Base-by-base conservation (phyloP, 805 yeast genomes). In the Sugiyamaella marilandica region DNA sequence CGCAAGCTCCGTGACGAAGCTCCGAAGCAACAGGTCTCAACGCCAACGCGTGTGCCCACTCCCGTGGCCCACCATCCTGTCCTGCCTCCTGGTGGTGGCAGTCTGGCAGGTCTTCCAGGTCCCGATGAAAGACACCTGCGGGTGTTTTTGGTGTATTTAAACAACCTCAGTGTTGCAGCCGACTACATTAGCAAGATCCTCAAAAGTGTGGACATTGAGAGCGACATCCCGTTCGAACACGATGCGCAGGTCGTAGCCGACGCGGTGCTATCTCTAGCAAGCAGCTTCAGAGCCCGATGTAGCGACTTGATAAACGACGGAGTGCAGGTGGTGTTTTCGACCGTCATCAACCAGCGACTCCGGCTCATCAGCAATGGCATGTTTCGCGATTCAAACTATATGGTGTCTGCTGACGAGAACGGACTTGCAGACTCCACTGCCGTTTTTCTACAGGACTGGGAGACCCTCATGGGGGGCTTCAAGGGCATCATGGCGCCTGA, bases 361-460 rank as follows among this genome's bases (percentile, higher is more conserved):
- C 59, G 70, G 7, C 65, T 61, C 13, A 49, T 75, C 39, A 63
- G 75, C 5, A 62, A 62, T 44, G 70, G 68, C 5, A 58, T 72
- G 5, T 73, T 80, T 62, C 61, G 62, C 33, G 75, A 72, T 21
- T 68, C 70, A 2, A 71, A 73, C 31, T 74, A 75, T 46, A 59
- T 76, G 56, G 57, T 67, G 7, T 59, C 61, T 1, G 55, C 55
- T 7, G 61, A 55, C 16, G 52, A 50, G 48, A 52, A 59, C 54
- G 51, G 52, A 7, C 57, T 51, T 13, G 49, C 48, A 51, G 60
- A 59, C 39, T 18, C 60, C 31, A 50, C 60, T 44, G 24, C 50
- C 63, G 75, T 71, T 41, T 88, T 91, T 64, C 71, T 80, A 24
- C 70, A 67, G 10, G 80, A 78, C 19, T 90, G 96, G 96, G 78